These are phyloP conservation scores for Talaromyces borbonicus DNA, from an alignment of 495 filamentous ascomycete genomes.

Conservation along the genomic window DNA sequence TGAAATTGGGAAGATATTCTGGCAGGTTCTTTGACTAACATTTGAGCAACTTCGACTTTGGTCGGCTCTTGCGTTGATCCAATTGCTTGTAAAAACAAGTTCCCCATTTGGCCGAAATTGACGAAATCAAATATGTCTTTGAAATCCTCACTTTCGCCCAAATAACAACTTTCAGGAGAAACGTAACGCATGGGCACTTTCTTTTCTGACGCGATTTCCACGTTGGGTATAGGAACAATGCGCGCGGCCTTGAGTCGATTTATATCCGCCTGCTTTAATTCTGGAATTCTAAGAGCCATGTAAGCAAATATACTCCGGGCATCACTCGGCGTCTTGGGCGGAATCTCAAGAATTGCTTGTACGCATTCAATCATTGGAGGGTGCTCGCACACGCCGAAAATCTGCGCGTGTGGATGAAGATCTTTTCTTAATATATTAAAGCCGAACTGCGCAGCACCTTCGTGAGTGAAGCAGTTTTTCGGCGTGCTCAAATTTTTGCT, in stretches of 20 bases:
- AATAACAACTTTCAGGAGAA: slow-evolving; percentile 61
- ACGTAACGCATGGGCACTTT: slow-evolving; percentile 33
- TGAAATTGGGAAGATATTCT: slow-evolving; percentile 67
- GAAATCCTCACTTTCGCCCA: slow-evolving; percentile 66
- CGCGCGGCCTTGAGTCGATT: slow-evolving; percentile 48
- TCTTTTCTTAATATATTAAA: slow-evolving; percentile 67
- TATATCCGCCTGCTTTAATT: slow-evolving; percentile 53
- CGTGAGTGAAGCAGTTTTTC: slow-evolving; percentile 72
- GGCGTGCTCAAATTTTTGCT: slow-evolving; percentile 56
- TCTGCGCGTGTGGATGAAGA: slow-evolving; percentile 63
- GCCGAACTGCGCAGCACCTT: slow-evolving; percentile 61
- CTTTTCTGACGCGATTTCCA: slow-evolving; percentile 25
- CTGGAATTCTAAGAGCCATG: slow-evolving; percentile 61
- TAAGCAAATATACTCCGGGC: slow-evolving; percentile 72
- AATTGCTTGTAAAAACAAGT: slow-evolving; percentile 74
- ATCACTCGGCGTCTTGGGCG: slow-evolving; percentile 52
- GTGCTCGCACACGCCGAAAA: slow-evolving; percentile 73
- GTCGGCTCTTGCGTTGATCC: slow-evolving; percentile 88
- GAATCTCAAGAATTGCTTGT: slow-evolving; percentile 53
- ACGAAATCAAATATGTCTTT: slow-evolving; percentile 94
- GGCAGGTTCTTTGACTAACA: slow-evolving; percentile 70
- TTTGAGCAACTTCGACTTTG: slow-evolving; percentile 67
- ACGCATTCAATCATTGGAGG: slow-evolving; percentile 69
- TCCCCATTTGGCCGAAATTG: slow-evolving; percentile 79
- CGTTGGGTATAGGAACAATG: slow-evolving; percentile 59